Evolutionary conservation across 2,329 filamentous ascomycete species (phyloP).

Genomic region (Claviceps lovelessii): DNA sequence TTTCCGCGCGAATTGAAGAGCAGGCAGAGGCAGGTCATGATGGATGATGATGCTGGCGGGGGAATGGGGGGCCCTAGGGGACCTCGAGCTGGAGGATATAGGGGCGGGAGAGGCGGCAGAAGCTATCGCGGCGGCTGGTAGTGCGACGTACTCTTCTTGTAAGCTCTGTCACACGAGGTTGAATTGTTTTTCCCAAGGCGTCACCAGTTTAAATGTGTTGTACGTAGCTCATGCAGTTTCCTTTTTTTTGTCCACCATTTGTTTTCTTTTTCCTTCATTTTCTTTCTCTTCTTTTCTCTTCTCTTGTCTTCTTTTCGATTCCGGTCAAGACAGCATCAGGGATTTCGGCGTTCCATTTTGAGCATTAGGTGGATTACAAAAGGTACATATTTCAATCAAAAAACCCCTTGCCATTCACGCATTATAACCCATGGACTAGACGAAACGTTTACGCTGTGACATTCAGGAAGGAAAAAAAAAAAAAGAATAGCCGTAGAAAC

Average conservation of each 20-base stretch:
- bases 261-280: neutral
- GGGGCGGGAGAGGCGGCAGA: constrained; percentile 36
- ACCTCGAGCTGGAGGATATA: constrained; percentile 39
- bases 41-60: constrained; percentile 29
- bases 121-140: constrained; percentile 37
- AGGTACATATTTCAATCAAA: neutral
- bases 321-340: neutral
- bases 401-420: neutral
- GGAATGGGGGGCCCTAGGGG: constrained; percentile 31
- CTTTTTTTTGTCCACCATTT: no score
- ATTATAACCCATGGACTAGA: neutral
- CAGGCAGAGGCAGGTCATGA: constrained; percentile 37
- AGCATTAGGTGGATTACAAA: neutral
- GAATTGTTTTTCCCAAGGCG: neutral
- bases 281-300: no score
- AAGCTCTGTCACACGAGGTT: neutral
- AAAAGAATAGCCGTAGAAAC: neutral
- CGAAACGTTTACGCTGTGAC: neutral
- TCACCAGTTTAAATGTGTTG: neutral
- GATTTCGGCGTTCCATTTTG: neutral
- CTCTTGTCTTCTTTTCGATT: neutral
- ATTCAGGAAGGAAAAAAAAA: neutral
- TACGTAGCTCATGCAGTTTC: neutral
- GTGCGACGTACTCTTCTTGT: neutral
- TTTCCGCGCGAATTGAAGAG: constrained; percentile 78